A percentile compares a stretch with the other conserved stretches of the same genome.
Evolutionary conservation across 768 basidiomycete genomes (phyloP).

Genomic region (Boletus coccyginus): DNA sequence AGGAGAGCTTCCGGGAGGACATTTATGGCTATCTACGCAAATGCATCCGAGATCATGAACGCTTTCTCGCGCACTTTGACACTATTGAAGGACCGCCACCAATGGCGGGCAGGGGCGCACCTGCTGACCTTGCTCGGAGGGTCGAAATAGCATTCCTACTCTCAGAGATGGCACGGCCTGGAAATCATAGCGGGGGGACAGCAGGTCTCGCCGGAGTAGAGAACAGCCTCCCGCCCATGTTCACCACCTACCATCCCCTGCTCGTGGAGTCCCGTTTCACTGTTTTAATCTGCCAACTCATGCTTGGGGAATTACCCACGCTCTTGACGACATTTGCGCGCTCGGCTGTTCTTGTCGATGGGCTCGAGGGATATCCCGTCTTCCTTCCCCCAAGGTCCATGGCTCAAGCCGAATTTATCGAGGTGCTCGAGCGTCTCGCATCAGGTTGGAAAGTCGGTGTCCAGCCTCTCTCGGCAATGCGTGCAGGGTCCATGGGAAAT

Average conservation of each 20-base stretch:
- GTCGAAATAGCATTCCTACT: slow-evolving; percentile 68
- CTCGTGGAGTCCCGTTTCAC: slow-evolving; percentile 86
- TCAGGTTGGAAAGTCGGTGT: slow-evolving; percentile 69
- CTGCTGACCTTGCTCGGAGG: slow-evolving; percentile 45
- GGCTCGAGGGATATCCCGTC: slow-evolving; percentile 84
- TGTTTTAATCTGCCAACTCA: slow-evolving; percentile 67
- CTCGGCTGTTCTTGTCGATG: slow-evolving; percentile 69
- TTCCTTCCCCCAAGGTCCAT: slow-evolving; percentile 86
- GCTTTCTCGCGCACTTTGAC: slow-evolving; percentile 81
- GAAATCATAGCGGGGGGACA: slow-evolving; percentile 41
- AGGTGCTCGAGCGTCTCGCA: slow-evolving; percentile 78
- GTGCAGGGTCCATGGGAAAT: slow-evolving; percentile 31
- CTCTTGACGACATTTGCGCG: slow-evolving; percentile 65
- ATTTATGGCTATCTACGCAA: slow-evolving; percentile 62
- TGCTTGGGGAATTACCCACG: slow-evolving; percentile 71
- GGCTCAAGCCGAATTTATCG: slow-evolving; percentile 87
- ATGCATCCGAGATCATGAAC: slow-evolving; percentile 80
- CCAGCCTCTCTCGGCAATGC: slow-evolving; percentile 51
- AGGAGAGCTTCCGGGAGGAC: slow-evolving; percentile 56
- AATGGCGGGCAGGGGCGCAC: slow-evolving; percentile 11
- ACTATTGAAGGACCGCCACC: slow-evolving; percentile 50
- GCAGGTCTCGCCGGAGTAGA: slow-evolving; percentile 39
- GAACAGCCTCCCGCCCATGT: slow-evolving; percentile 45
- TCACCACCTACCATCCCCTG: slow-evolving; percentile 89
- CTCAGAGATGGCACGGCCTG: slow-evolving; percentile 65